Evolutionary conservation across 1,139 yeast genomes (phyloP), one percentile per base, ranked within the genome.

Genomic region (Yamadazyma diospyri): DNA sequence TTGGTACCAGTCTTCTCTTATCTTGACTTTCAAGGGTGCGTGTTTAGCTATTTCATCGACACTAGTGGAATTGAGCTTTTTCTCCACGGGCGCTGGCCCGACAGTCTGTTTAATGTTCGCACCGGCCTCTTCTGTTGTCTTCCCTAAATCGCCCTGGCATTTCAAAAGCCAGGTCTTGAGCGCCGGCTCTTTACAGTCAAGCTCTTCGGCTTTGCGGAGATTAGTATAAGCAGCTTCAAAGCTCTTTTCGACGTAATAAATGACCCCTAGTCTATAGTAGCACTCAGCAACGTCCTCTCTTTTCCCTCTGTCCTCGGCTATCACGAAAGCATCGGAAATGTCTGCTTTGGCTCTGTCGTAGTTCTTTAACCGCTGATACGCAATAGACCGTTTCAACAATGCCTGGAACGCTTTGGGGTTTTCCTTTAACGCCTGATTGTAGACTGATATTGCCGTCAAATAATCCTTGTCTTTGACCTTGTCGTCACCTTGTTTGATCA

Each of bases 1-100:
- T 53, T 88, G 95, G 57, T 81, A 87, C 88, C 94, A 88, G 48
- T 88, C 96, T 26, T 72, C 76, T 50, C 81, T 73, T 39, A 80
- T 68, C 38, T 72, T 69, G 30, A 61, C 42, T 32, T 57, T 61
- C 30, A 65, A 43, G 3, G 75, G 74, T 0, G 73, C 72, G 17
- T 57, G 66, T 30, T 57, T 53, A 46, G 61, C 59, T 35, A 66
- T 60, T 9, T 56, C 58, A 12, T 57, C 62, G 17, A 64, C 41
- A 32, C 52, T 54, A 2, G 70, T 57, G 4, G 67, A 54, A 9
- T 42, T 35, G n/a, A n/a, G n/a, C 33, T 11, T 29, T 42, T 25
- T 12, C 5, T 6, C 25, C n/a, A 22, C n/a, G 12, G 25, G 7
- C 14, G 6, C 12, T 22, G 6, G 8, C 13, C 19, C 24, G 12